Percentiles rank a stretch among this genome's conserved stretches.
phyloP scores from a whole-genome alignment of 176 grass and related monocot genomes.

The Olyra latifolia region DNA sequence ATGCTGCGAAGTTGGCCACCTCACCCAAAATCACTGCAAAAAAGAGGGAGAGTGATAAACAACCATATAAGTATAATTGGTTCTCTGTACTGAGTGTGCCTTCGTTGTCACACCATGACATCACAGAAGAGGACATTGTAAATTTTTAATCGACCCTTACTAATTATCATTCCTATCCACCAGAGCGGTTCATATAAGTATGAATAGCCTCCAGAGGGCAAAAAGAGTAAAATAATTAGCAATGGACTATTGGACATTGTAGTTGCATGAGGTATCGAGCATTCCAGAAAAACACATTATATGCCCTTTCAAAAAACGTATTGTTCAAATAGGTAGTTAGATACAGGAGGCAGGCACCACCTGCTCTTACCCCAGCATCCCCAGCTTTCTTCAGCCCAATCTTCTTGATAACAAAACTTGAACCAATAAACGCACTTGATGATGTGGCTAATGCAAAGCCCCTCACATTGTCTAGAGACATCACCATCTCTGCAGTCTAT shows the following conservation, averaged over 20 bases:
- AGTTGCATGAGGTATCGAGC: background rate
- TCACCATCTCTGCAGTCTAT: constrained; percentile 43
- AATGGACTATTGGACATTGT: background rate
- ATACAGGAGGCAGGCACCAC: constrained; percentile 39
- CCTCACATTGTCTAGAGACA: constrained; percentile 65
- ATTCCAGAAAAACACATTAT: background rate
- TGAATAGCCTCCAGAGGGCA: constrained; percentile 63
- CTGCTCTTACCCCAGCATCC: constrained; percentile 68
- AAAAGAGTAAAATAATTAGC: background rate
- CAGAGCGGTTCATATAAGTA: constrained; percentile 80
- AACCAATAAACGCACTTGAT: constrained; percentile 86
- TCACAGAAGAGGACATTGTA: background rate
- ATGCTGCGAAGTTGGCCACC: constrained; percentile 78
- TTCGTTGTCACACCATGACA: background rate
- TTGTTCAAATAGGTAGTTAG: constrained; percentile 23
- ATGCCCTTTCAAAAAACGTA: background rate
- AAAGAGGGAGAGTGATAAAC: background rate
- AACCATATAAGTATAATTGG: no score
- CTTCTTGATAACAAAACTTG: constrained; percentile 95
- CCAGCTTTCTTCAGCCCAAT: constrained; percentile 79
- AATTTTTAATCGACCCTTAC: constrained; percentile 73
- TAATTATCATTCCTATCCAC: constrained; percentile 90
- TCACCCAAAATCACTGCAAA: constrained; percentile 83
- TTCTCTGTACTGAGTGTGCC: background rate
- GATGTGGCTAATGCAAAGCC: constrained; percentile 72